A percentile compares a stretch with the other conserved stretches of the same genome.
phyloP scores from a whole-genome alignment of 2,329 filamentous ascomycete species.

The Incumbomyces lentus region DNA sequence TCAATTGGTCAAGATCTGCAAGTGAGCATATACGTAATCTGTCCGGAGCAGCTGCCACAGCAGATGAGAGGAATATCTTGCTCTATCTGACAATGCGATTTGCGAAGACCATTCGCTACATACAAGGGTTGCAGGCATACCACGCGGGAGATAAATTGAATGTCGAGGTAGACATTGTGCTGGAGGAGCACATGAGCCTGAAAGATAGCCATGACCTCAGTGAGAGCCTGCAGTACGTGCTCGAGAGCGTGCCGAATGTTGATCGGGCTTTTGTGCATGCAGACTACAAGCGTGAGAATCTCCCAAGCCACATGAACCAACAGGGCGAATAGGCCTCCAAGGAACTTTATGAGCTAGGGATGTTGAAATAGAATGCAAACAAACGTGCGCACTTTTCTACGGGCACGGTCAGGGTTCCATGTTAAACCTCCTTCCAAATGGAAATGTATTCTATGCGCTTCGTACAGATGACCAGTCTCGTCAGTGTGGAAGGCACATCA shows the following conservation, averaged over 20 bases:
- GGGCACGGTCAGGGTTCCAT: too few relatives aligned
- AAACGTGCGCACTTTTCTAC: too few relatives aligned
- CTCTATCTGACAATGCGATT: slow-evolving; percentile 92
- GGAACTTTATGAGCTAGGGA: too few relatives aligned
- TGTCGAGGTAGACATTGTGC: slow-evolving; percentile 72
- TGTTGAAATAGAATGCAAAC: too few relatives aligned
- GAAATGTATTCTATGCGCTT: too few relatives aligned
- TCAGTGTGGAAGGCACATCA: too few relatives aligned
- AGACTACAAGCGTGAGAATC: slow-evolving; percentile 30
- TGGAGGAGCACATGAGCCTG: slow-evolving; percentile 64
- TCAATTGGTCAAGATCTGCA: slow-evolving; percentile 67
- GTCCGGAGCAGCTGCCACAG: slow-evolving; percentile 65
- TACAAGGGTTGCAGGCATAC: slow-evolving; percentile 76
- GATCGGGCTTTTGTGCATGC: slow-evolving; percentile 58
- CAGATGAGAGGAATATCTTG: slow-evolving; percentile 73
- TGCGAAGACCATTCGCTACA: slow-evolving; percentile 74
- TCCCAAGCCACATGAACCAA: slow-evolving; percentile 32
- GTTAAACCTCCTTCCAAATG: too few relatives aligned
- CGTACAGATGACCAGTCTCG: too few relatives aligned
- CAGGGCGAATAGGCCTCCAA: slow-evolving; percentile 6
- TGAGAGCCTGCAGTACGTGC: slow-evolving; percentile 70
- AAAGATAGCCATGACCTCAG: slow-evolving; percentile 73
- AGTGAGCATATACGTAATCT: slow-evolving; percentile 70
- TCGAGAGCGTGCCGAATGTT: slow-evolving; percentile 73
- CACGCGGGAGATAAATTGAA: slow-evolving; percentile 78